phyloP scores from a whole-genome alignment of 805 yeast species.

The Candida sakaeoensis region DNA sequence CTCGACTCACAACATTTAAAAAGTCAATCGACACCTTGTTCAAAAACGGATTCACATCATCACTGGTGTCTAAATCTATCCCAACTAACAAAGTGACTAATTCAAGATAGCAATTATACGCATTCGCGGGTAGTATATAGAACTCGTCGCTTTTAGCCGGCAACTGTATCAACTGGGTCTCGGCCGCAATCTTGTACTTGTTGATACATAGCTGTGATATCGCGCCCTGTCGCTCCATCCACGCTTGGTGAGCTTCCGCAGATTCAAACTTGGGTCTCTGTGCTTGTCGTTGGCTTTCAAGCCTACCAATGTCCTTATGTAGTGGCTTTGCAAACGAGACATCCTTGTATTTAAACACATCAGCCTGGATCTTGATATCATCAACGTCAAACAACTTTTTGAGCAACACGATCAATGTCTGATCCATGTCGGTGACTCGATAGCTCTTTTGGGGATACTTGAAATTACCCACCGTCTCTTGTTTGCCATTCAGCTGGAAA shows the following conservation, averaged over 20 bases:
- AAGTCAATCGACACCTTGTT: conserved; percentile 43
- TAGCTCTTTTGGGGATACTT: conserved; percentile 47
- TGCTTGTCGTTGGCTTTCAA: neutral
- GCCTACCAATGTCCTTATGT: conserved; percentile 28
- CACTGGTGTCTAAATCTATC: conserved; percentile 4
- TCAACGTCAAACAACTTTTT: conserved; percentile 49
- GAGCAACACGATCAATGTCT: conserved; percentile 39
- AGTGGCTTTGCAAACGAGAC: conserved; percentile 36
- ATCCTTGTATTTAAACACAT: conserved; percentile 42
- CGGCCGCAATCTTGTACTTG: conserved; percentile 32
- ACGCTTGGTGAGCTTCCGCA: conserved; percentile 21
- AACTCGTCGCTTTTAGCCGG: conserved; percentile 38
- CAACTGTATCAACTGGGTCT: conserved; percentile 25
- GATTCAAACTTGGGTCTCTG: conserved; percentile 16
- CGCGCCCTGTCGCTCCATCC: conserved; percentile 29
- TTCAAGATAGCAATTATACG: conserved; percentile 29
- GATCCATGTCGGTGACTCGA: conserved; percentile 51
- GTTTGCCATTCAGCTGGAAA: conserved; percentile 24
- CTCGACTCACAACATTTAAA: conserved; percentile 41
- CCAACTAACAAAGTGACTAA: conserved; percentile 17
- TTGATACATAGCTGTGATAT: conserved; percentile 20
- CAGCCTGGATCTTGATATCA: conserved; percentile 49
- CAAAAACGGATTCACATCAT: conserved; percentile 20
- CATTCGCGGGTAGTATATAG: conserved; percentile 28
- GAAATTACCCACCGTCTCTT: conserved; percentile 10